Evolutionary conservation across 2,329 filamentous ascomycete species (phyloP).

Genomic region (Neonectria magnoliae): DNA sequence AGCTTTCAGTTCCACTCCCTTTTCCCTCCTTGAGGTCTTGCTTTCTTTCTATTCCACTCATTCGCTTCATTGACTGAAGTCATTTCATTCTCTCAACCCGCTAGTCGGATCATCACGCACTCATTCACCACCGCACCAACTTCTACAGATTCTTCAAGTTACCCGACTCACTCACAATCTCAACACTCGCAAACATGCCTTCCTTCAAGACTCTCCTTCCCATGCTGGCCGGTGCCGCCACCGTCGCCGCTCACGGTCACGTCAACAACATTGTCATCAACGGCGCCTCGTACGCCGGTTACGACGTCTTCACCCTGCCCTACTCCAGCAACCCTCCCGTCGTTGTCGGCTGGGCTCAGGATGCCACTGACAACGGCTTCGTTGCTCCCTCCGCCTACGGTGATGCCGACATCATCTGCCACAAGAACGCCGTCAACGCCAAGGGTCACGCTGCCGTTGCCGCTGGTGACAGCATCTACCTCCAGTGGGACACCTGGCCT

Average conservation of each 20-base stretch:
- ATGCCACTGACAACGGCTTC: slow-evolving; percentile 61
- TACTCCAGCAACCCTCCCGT: slow-evolving; percentile 33
- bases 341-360: slow-evolving; percentile 52
- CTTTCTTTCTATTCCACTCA: slow-evolving; percentile 38
- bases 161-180: slow-evolving; percentile 7
- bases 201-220: slow-evolving; percentile 42
- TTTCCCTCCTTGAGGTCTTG: slow-evolving; percentile 33
- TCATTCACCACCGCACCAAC: slow-evolving; percentile 14
- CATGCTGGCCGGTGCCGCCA: slow-evolving; percentile 39
- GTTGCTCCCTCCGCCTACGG: slow-evolving; percentile 54
- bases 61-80: slow-evolving; percentile 48
- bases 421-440: slow-evolving; percentile 53
- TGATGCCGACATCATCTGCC: slow-evolving; percentile 58
- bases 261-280: slow-evolving; percentile 42
- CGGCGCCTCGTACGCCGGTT: slow-evolving; percentile 38
- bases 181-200: slow-evolving; percentile 39
- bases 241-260: slow-evolving; percentile 44
- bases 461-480: slow-evolving; percentile 52
- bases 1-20: slow-evolving; percentile 42
- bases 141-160: slow-evolving; percentile 23
- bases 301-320: slow-evolving; percentile 34
- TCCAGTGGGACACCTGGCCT: slow-evolving; percentile 58
- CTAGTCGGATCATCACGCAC: slow-evolving; percentile 35
- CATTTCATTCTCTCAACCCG: slow-evolving; percentile 40
- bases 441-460: slow-evolving; percentile 51